Base-by-base conservation (phyloP, 768 basidiomycete genomes). In the Leccinum subgranulosum region DNA sequence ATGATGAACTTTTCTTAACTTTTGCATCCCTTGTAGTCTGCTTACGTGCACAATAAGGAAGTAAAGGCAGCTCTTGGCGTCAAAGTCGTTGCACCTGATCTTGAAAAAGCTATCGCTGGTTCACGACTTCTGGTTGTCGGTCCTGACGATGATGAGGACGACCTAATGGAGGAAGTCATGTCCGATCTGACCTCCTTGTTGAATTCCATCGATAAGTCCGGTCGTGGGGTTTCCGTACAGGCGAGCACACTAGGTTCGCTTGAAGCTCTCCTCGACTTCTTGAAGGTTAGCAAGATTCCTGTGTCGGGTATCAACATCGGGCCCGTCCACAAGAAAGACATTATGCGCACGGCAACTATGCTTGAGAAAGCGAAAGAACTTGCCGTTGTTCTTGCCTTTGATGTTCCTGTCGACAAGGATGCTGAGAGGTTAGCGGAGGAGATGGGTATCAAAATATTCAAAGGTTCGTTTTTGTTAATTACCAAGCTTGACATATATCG, bases 261-360 rank as follows among this genome's bases (percentile, higher is more conserved):
- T 39, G 97, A 99, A 73, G 97, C 97, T 2, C 77, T 99, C 55
- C 80, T 99, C 50, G 96, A 98, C 64, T 98, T 98, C 86, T 79
- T 99, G 69, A 90, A 91, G 75, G 76, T 77, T 54, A 94, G 90
- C 82, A 96, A 98, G 77, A 98, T 98, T 61, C 96, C 97, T 1
- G 96, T 99, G 3, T 92, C 92, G 10, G 92, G 92, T 17, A 96
- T 98, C 75, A 96, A 96, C 73, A 97, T 99, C 59, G 97, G 97
- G 11, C 95, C 96, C 8, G 91, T 99, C 15, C 89, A 94, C 78
- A 95, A 94, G 78, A 92, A 86, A 71, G 94, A 98, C 67, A 80
- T 99, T 59, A 95, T 94, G 86, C 88, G 93, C 51, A 78, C 90
- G 43, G 88, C 90, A 34, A 90, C 88, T 4, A 98, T 98, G 95